Evolutionary conservation across 768 basidiomycete species (phyloP), one percentile per base, ranked within the genome.

Genomic region (Collybia sordida): DNA sequence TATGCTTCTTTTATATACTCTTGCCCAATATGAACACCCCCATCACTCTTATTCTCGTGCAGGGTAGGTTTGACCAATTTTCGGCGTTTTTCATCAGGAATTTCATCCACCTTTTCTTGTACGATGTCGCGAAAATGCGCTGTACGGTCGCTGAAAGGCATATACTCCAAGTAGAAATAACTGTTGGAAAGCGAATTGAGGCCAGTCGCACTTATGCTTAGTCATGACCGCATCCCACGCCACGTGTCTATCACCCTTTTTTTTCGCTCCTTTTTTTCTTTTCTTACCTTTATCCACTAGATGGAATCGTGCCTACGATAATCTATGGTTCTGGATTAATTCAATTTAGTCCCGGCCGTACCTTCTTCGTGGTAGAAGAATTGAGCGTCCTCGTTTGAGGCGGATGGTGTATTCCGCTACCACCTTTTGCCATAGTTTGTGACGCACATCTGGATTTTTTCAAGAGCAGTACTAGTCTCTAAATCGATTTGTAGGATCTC

Each of bases 1-100:
- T 91, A 86, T 6, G 86, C 92, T 60, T 94, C 90, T 50, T 75
- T 66, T 46, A 92, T 61, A 65, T 87, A 94, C 57, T 82, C 79
- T 65, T 85, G 86, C 54, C 77, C 81, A 50, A 83, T 64, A 17
- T 68, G 62, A 22, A 63, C 61, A 55, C 72, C 64, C 42, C 68
- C 69, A 42, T 72, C 71, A 56, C 63, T 63, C 54, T 71, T 69
- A 11, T 50, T 59, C 49, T 74, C 74, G 27, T 54, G 59, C 52
- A 56, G 64, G 40, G 63, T 49, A 18, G 60, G 60, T 52, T 68
- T 70, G 23, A 60, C 54, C 37, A 74, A 53, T 63, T 75, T 85
- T 58, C 73, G 77, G 52, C 79, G 72, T 62, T 83, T 85, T 24
- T 66, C 55, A n/a, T 77, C 72, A 38, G 81, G 66, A 19, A 66